Base-by-base conservation (phyloP, 1,284 basidiomycete genomes). In the Kwoniella shivajii region DNA sequence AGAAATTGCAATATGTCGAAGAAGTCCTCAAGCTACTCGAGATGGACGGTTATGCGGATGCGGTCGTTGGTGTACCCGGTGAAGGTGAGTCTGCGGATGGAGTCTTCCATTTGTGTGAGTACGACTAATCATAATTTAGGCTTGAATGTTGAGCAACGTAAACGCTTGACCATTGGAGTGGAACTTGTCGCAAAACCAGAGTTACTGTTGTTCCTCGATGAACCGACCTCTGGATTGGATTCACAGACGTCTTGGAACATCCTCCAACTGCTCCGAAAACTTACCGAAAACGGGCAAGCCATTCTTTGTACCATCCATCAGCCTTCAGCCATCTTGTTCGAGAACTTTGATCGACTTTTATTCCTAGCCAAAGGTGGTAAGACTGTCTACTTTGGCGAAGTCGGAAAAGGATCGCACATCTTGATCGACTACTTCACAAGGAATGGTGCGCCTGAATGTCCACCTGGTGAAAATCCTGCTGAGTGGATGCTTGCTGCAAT, bases 191-290 rank as follows among this genome's bases (percentile, higher is more conserved):
- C 75, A 48, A 76, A 78, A 84, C 88, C 89, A 0, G 86, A 83
- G 67, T 80, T 91, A 3, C 80, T 93, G 0, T 81, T 93, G 24
- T 92, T 92, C 82, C 80, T 90, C 56, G 89, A 92, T 65, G 88
- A 92, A 57, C 79, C 79, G 11, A 78, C 78, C 0, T 90, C 88
- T 11, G 91, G 92, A 42, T 80, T 95, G 27, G 92, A 94, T 72
- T 91, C 89, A 2, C 90, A 93, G 72, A 88, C 86, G 47, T 90
- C 92, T 0, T 93, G 88, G 88, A 88, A 87, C 14, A 91, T 95
- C 66, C 82, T 91, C 49, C 81, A 83, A 1, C 88, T 94, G 71
- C 80, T 94, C 48, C 83, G 87, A 27, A 91, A 91, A 72, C 84
- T 95, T 31, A 90, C 90, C 4, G 84, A 88, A 64, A 86, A 86